Conservation (phyloP, 176 grass and related monocot species). For the Bonia amplexicaulis region DNA sequence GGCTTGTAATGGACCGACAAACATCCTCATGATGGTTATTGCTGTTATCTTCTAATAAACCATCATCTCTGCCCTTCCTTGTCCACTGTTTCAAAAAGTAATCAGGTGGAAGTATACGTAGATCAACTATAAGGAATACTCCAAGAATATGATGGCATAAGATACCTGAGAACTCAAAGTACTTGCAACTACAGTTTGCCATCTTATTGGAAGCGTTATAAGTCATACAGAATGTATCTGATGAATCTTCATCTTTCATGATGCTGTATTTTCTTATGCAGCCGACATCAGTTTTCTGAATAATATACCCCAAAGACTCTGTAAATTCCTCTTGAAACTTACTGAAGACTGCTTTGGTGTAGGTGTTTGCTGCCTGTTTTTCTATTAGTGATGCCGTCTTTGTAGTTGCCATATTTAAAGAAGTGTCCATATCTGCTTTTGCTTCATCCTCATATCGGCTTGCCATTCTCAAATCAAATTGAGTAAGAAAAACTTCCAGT, state of each 20-base stretch:
- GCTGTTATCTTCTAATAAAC: slow-evolving; percentile 44
- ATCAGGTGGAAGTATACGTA: slow-evolving; percentile 50
- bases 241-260: slow-evolving; percentile 67
- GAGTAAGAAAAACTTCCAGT: slow-evolving; percentile 70
- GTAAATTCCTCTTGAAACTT: slow-evolving; percentile 96
- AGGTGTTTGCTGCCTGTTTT: slow-evolving; percentile 78
- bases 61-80: slow-evolving; percentile 56
- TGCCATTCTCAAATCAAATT: slow-evolving; percentile 63
- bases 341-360: slow-evolving; percentile 74
- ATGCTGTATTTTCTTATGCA: slow-evolving; percentile 61
- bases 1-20: slow-evolving; percentile 47
- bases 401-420: slow-evolving; percentile 42
- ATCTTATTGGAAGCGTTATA: slow-evolving; percentile 69
- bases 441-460: slow-evolving; percentile 59
- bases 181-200: slow-evolving; percentile 79
- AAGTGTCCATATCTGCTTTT: slow-evolving; percentile 54
- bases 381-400: slow-evolving; percentile 86
- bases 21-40: slow-evolving; percentile 31
- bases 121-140: slow-evolving; percentile 78
- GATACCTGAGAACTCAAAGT: slow-evolving; percentile 81
- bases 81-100: slow-evolving; percentile 40
- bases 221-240: slow-evolving; percentile 67
- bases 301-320: slow-evolving; percentile 73
- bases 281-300: slow-evolving; percentile 70
- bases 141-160: slow-evolving; percentile 87